Base-by-base conservation (phyloP, 495 filamentous ascomycete species). In the Aspergillus sclerotioniger region DNA sequence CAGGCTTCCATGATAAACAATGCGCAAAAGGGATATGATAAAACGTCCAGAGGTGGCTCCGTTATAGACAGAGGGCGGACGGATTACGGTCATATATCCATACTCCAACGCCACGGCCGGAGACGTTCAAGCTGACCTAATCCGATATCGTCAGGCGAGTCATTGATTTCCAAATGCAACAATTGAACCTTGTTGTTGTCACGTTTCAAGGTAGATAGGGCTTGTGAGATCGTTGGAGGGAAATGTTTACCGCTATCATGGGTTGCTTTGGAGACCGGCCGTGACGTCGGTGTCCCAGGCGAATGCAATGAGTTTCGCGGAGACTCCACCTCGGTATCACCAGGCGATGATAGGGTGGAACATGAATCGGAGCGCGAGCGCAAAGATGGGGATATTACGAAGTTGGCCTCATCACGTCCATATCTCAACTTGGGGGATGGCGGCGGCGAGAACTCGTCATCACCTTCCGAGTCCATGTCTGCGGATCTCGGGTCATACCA, bases 91-190 rank as follows among this genome's bases (percentile, higher is more conserved):
- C 62, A 79, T 29, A 79, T 73, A 53, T 79, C 76, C 74, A 79
- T 78, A 55, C 76, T 79, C 76, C 76, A 79, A 58, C 76, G 72
- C 70, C 71, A 77, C 0, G 75, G 75, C 21, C 72, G 73, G 48
- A 75, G 63, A 37, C 63, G 72, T 63, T 79, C 71, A 16, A 77
- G 59, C 46, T 76, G 66, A 25, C 74, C 74, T 45, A 72, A 39
- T 9, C 54, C 70, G 37, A 77, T 52, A 37, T 77, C 73, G 25
- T 73, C 68, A 58, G 62, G 62, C 28, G 44, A 13, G 48, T 77
- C 73, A 45, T 71, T 75, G 57, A 79, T 71, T 63, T 77, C 75
- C 44, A 79, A 31, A 19, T 74, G 76, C n/a, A 77, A 44, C 29
- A 75, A 46, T 9, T 79, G 69, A 35, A 79, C 59, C 19, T 76